Evolutionary conservation across 257 asterid genomes (phyloP).

Genomic region (Mitragyna speciosa): DNA sequence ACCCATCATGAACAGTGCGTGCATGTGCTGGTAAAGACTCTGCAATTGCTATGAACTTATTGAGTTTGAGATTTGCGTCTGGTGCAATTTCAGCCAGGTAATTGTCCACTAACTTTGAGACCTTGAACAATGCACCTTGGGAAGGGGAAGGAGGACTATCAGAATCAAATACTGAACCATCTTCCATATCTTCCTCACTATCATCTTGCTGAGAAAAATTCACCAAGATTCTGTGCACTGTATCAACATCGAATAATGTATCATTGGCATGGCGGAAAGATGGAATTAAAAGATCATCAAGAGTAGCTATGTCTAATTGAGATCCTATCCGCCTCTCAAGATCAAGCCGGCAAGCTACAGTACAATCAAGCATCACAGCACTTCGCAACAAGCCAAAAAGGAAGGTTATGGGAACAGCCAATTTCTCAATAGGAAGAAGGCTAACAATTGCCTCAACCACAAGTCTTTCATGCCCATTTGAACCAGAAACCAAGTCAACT

Average conservation of each 20-base stretch:
- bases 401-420: slow-evolving; percentile 71
- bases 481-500: slow-evolving; percentile 36
- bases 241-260: slow-evolving; percentile 81
- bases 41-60: slow-evolving; percentile 70
- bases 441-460: slow-evolving; percentile 79
- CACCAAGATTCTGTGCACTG: slow-evolving; percentile 75
- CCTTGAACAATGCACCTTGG: slow-evolving; percentile 73
- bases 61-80: slow-evolving; percentile 78
- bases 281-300: slow-evolving; percentile 89
- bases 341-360: slow-evolving; percentile 67
- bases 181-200: slow-evolving; percentile 80
- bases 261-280: slow-evolving; percentile 75
- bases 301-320: slow-evolving; percentile 73
- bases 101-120: slow-evolving; percentile 76
- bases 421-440: slow-evolving; percentile 88
- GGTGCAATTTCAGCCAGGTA: slow-evolving; percentile 93
- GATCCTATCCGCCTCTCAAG: slow-evolving; percentile 87
- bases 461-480: slow-evolving; percentile 53
- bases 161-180: slow-evolving; percentile 65
- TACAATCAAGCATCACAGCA: slow-evolving; percentile 77
- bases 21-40: slow-evolving; percentile 83
- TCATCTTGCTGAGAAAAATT: slow-evolving; percentile 81
- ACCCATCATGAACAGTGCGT: slow-evolving; percentile 68
- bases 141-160: slow-evolving; percentile 74
- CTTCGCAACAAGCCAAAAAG: slow-evolving; percentile 76